These are phyloP conservation scores for Plasmodium vivax DNA, from an alignment of 169 alveolate genomes.

Conservation along the genomic window DNA sequence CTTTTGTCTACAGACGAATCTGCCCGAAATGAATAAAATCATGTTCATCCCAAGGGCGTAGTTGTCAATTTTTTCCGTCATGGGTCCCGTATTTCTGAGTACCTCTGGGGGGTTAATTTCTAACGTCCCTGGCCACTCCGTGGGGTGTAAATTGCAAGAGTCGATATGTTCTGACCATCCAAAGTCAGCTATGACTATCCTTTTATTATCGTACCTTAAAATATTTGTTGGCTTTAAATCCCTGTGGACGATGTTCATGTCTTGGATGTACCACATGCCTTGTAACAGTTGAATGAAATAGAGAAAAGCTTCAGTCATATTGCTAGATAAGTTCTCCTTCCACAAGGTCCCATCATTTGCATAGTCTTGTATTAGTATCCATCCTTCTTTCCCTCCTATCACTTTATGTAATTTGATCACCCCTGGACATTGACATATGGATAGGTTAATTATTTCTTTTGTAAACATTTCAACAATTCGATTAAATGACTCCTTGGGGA, in stretches of 20 bases:
- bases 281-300: constrained; percentile 86
- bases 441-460: constrained; percentile 84
- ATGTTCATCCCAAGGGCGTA: constrained; percentile 88
- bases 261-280: constrained; percentile 84
- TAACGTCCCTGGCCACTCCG: constrained; percentile 90
- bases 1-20: constrained; percentile 86
- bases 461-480: constrained; percentile 85
- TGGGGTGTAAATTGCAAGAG: constrained; percentile 77
- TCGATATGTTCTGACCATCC: constrained; percentile 87
- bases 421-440: constrained; percentile 88
- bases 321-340: constrained; percentile 82
- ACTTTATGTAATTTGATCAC: constrained; percentile 84
- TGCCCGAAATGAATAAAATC: constrained; percentile 84
- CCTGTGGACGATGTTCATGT: constrained; percentile 81
- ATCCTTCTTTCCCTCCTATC: constrained; percentile 86
- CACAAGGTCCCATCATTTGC: constrained; percentile 88
- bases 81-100: constrained; percentile 84
- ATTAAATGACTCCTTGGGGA: constrained; percentile 81
- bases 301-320: constrained; percentile 82
- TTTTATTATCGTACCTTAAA: constrained; percentile 76
- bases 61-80: constrained; percentile 86
- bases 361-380: constrained; percentile 84
- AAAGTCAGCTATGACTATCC: constrained; percentile 85
- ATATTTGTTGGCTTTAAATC: constrained; percentile 88
- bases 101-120: constrained; percentile 90